Percentiles rank a stretch among this genome's conserved stretches.
Evolutionary conservation across 75 land plant genomes (phyloP).

Genomic region (Azolla pinnata): DNA sequence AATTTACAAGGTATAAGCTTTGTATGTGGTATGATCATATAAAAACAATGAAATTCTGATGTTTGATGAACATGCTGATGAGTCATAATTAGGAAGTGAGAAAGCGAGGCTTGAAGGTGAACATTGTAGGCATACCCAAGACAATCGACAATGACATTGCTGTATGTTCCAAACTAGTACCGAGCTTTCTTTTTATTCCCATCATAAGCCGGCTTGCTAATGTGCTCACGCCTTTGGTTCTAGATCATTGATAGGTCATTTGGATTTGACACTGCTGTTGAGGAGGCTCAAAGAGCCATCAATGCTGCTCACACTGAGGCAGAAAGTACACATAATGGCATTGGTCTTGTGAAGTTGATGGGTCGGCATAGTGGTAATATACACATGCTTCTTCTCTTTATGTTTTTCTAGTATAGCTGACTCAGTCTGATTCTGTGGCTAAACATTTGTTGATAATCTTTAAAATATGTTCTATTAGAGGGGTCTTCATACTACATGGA

Average conservation of each 20-base stretch:
- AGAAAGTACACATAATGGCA: slow-evolving; percentile 64
- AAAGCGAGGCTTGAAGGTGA: slow-evolving; percentile 33
- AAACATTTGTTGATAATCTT: too few species aligned
- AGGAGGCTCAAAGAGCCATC: slow-evolving; percentile 85
- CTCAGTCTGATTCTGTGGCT: too few species aligned
- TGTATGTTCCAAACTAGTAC: slow-evolving; percentile 20
- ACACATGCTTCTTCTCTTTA: too few species aligned
- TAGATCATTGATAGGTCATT: slow-evolving; percentile 82
- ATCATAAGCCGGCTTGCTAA: background rate
- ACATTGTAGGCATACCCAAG: slow-evolving; percentile 44
- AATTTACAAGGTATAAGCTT: slow-evolving; percentile 22
- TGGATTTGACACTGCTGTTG: slow-evolving; percentile 93
- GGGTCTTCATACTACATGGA: too few species aligned
- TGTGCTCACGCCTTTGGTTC: background rate
- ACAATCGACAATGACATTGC: slow-evolving; percentile 46
- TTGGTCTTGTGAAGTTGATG: slow-evolving; percentile 87
- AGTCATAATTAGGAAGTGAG: slow-evolving; percentile 14
- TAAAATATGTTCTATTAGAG: too few species aligned
- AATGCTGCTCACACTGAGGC: slow-evolving; percentile 96
- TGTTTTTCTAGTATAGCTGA: too few species aligned
- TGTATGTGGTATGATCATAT: background rate
- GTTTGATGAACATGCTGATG: background rate
- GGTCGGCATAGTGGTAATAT: slow-evolving; percentile 89
- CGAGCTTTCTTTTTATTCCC: background rate
- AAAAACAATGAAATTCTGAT: background rate